Evolutionary conservation across 768 basidiomycete genomes (phyloP), one percentile per base, ranked within the genome.

Genomic region (Serendipita sp.): DNA sequence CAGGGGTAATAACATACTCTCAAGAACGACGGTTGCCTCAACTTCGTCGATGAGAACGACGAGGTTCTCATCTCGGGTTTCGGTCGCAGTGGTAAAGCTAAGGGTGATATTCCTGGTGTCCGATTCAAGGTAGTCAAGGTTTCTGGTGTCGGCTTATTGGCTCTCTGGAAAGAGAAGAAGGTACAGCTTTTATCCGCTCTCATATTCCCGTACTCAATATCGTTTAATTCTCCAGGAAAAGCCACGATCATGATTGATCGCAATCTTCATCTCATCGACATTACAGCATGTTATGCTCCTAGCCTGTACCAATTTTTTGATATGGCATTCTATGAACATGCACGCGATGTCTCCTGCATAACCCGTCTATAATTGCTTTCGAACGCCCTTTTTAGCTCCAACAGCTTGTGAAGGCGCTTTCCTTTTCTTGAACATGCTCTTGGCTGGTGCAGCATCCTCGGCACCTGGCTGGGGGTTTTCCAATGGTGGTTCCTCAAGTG

Each of bases 51-150:
- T 72, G 95, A 98, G 83, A 96, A 97, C 81, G 94, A 98, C 77
- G 94, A 98, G 78, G 96, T 99, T 70, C 88, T 96, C 70, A 97
- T 98, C 76, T 97, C 95, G 69, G 95, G 96, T 78, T 99, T 99
- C 84, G 96, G 96, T 86, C 92, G 96, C 75, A 85, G 94, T 71
- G 96, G 96, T 70, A 98, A 98, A 81, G 95, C 95, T 68, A 99
- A 98, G 84, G 96, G 91, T 86, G 95, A 98, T 89, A 98, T 99
- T 79, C 96, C 96, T 46, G 94, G 96, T 84, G 95, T 98, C 69
- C 91, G 95, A 69, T 98, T 97, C 88, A 98, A 99, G 80, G 86
- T 98, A 70, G 96, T 99, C 72, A 98, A 99, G 81, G 96, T 99
- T 47, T 97, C 96, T 64, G 96, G 96, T 74, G 96, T 99, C 70